A percentile compares a stretch with the other conserved stretches of the same genome.
Evolutionary conservation across 768 basidiomycete species (phyloP).

Genomic region (Podaxis pistillaris): DNA sequence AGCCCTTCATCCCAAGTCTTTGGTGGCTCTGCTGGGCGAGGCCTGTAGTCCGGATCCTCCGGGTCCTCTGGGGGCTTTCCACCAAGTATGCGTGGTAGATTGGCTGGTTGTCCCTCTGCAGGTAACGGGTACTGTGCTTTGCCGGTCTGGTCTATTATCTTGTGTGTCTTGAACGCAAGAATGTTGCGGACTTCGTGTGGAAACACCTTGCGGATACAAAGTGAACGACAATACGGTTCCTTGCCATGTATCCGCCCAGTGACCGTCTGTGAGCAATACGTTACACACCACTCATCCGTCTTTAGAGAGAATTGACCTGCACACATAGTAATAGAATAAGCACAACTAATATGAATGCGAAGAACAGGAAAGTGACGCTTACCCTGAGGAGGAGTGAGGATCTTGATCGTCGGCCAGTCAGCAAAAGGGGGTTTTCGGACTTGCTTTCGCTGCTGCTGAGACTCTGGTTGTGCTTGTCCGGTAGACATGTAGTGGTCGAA

Average conservation of each 20-base stretch:
- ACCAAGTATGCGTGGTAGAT: slow-evolving; percentile 44
- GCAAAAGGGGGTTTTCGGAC: slow-evolving; percentile 38
- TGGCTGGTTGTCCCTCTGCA: slow-evolving; percentile 56
- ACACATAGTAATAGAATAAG: not conserved
- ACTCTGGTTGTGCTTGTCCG: slow-evolving; percentile 26
- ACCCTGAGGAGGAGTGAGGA: slow-evolving; percentile 53
- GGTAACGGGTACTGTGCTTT: slow-evolving; percentile 62
- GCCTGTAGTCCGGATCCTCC: slow-evolving; percentile 22
- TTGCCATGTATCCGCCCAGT: slow-evolving; percentile 48
- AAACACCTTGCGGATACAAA: slow-evolving; percentile 66
- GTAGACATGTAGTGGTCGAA: slow-evolving; percentile 16
- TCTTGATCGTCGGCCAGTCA: slow-evolving; percentile 53
- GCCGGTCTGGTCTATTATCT: slow-evolving; percentile 40
- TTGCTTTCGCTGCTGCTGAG: slow-evolving; percentile 30
- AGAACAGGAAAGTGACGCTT: slow-evolving; percentile 11
- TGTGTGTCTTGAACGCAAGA: slow-evolving; percentile 43
- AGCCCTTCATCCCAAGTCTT: slow-evolving; percentile 74
- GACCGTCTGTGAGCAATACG: slow-evolving; percentile 59
- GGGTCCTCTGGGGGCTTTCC: slow-evolving; percentile 35
- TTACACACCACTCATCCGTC: slow-evolving; percentile 64
- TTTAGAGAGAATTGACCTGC: slow-evolving; percentile 57
- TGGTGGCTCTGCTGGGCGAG: slow-evolving; percentile 16
- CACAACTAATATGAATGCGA: slow-evolving; percentile 1
- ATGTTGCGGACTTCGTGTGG: slow-evolving; percentile 62
- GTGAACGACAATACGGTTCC: slow-evolving; percentile 54